Percentiles rank a stretch among this genome's conserved stretches.
Conservation (phyloP, 2,329 filamentous ascomycete species). For the Esteya vermicola region DNA sequence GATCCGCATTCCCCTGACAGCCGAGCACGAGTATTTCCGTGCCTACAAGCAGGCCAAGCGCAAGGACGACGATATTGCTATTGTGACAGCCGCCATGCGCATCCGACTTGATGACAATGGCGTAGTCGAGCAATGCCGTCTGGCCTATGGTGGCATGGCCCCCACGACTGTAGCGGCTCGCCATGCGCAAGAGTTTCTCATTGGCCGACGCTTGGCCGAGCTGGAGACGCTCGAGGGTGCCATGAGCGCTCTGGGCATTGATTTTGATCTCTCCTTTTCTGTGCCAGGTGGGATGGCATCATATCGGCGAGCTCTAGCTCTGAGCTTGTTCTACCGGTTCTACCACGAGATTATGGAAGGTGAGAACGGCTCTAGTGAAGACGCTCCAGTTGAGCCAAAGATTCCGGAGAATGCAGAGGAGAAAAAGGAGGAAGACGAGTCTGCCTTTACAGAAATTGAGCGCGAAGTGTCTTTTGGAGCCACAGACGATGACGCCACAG, state of each 20-base stretch:
- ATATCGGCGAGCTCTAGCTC: constrained; percentile 77
- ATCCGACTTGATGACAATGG: constrained; percentile 54
- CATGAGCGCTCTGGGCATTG: constrained; percentile 77
- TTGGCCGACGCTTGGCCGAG: constrained; percentile 68
- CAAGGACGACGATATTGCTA: constrained; percentile 97
- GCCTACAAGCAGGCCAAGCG: constrained; percentile 95
- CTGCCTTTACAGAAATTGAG: constrained; percentile 75
- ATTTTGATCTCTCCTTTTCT: constrained; percentile 79
- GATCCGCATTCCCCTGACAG: constrained; percentile 70
- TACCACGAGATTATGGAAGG: constrained; percentile 73
- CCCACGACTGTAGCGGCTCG: constrained; percentile 80
- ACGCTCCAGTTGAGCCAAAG: too few relatives aligned
- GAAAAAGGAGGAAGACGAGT: constrained; percentile 37
- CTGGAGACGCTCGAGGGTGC: constrained; percentile 73
- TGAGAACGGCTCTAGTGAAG: too few relatives aligned
- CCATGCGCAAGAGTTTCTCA: constrained; percentile 57
- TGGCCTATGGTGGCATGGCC: constrained; percentile 94
- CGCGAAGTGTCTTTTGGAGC: constrained; percentile 66
- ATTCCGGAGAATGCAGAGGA: constrained; percentile 4
- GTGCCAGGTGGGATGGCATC: constrained; percentile 97
- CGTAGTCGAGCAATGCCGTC: constrained; percentile 56
- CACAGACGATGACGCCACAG: constrained; percentile 62
- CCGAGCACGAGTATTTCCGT: constrained; percentile 69
- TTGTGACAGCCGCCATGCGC: constrained; percentile 78
- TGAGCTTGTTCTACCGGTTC: constrained; percentile 94